These are phyloP conservation scores for Irpex sp. DNA, from an alignment of 1,284 basidiomycete genomes.

Conservation along the genomic window DNA sequence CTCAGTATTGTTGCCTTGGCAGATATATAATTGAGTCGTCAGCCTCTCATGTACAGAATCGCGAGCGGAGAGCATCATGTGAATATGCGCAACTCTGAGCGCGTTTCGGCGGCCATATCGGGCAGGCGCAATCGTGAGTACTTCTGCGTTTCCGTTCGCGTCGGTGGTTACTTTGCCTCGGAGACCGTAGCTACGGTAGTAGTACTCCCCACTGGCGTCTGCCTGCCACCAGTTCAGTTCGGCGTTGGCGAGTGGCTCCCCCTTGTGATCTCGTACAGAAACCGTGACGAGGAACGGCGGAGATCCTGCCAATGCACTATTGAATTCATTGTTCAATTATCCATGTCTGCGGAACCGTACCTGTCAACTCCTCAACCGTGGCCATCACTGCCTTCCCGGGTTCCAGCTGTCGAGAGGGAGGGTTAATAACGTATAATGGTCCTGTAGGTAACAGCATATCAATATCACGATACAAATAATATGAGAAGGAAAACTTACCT, in stretches of 20 bases:
- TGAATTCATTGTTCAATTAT: too few relatives aligned
- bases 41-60: slow-evolving; percentile 14
- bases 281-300: slow-evolving; percentile 22
- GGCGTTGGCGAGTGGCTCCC: slow-evolving; percentile 22
- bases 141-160: slow-evolving; percentile 22
- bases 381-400: slow-evolving; percentile 26
- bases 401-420: slow-evolving; percentile 22
- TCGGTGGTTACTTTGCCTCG: slow-evolving; percentile 25
- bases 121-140: slow-evolving; percentile 24
- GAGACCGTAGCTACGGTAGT: slow-evolving; percentile 21
- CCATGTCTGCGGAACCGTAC: slow-evolving; percentile 14
- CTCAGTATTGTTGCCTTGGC: slow-evolving; percentile 19
- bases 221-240: slow-evolving; percentile 28
- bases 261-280: slow-evolving; percentile 21
- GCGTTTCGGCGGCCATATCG: slow-evolving; percentile 16
- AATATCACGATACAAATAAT: too few relatives aligned
- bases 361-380: slow-evolving; percentile 16
- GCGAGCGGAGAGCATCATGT: slow-evolving; percentile 16
- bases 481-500: slow-evolving; percentile 2
- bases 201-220: slow-evolving; percentile 21
- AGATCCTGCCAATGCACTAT: slow-evolving; percentile 13
- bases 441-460: slow-evolving; percentile 14
- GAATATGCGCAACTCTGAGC: slow-evolving; percentile 22
- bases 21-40: slow-evolving; percentile 27
- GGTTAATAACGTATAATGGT: slow-evolving; percentile 23